phyloP scores from a whole-genome alignment of 495 filamentous ascomycete species.

The Chaetomidium leptoderma region DNA sequence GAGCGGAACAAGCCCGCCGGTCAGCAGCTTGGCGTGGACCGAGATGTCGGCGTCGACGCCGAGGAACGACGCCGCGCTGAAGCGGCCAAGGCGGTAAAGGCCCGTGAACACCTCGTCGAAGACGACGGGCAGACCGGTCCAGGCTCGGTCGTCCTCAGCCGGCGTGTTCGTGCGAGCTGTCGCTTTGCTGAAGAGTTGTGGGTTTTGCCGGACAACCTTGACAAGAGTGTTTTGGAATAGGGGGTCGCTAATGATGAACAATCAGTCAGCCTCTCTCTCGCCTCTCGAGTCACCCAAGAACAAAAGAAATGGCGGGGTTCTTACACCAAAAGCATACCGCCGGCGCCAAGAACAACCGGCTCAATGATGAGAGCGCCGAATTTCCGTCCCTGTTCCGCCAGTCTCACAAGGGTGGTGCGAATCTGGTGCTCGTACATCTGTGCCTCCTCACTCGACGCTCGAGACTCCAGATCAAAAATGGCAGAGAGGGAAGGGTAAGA shows the following conservation, averaged over 20 bases:
- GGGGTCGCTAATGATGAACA: slow-evolving; percentile 61
- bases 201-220: slow-evolving; percentile 54
- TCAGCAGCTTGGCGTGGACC: slow-evolving; percentile 74
- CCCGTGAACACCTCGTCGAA: slow-evolving; percentile 82
- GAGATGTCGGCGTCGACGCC: slow-evolving; percentile 62
- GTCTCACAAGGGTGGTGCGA: slow-evolving; percentile 42
- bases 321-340: slow-evolving; percentile 72
- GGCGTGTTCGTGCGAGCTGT: neutral
- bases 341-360: slow-evolving; percentile 69
- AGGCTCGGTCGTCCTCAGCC: slow-evolving; percentile 25
- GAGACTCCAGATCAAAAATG: slow-evolving; percentile 57
- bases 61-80: slow-evolving; percentile 62
- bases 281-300: neutral
- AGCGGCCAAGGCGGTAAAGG: slow-evolving; percentile 68
- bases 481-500: slow-evolving; percentile 40
- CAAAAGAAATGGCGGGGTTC: slow-evolving; percentile 21
- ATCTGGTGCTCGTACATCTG: slow-evolving; percentile 57
- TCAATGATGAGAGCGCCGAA: slow-evolving; percentile 74
- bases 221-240: slow-evolving; percentile 68
- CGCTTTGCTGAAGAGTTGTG: slow-evolving; percentile 43
- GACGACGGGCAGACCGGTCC: slow-evolving; percentile 69
- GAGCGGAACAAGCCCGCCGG: slow-evolving; percentile 71
- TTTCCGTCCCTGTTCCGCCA: slow-evolving; percentile 52
- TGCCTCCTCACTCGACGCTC: slow-evolving; percentile 41
- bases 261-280: slow-evolving; percentile 16